Conservation (phyloP, 2,329 filamentous ascomycete genomes). For the Nemania sp. region DNA sequence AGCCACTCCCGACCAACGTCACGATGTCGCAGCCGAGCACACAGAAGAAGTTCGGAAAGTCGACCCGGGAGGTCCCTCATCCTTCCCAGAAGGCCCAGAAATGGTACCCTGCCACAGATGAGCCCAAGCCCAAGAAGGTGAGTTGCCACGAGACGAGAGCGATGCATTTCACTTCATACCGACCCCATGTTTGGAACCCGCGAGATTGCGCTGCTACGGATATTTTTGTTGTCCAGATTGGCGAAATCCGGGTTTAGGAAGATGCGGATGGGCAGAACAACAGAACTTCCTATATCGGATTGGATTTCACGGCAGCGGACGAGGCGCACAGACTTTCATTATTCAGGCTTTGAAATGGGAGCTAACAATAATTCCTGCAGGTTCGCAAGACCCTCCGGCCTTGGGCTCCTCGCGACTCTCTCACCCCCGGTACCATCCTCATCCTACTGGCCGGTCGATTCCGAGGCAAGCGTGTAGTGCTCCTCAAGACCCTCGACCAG, state of each 20-base stretch:
- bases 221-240: neutral
- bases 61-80: slow-evolving; percentile 90
- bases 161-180: slow-evolving; percentile 23
- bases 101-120: slow-evolving; percentile 98
- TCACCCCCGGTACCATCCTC: slow-evolving; percentile 94
- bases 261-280: neutral
- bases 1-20: slow-evolving; percentile 62
- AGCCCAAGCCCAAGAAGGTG: slow-evolving; percentile 92
- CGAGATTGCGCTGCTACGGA: slow-evolving; percentile 9
- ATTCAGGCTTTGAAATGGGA: slow-evolving; percentile 10
- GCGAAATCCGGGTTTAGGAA: neutral
- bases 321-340: neutral
- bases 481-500: slow-evolving; percentile 97
- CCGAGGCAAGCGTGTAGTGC: slow-evolving; percentile 99
- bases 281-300: slow-evolving; percentile 34
- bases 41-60: slow-evolving; percentile 95
- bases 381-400: slow-evolving; percentile 93
- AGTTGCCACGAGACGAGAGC: slow-evolving; percentile 61
- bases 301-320: slow-evolving; percentile 12
- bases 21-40: slow-evolving; percentile 80
- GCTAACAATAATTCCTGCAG: slow-evolving; percentile 61
- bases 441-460: slow-evolving; percentile 99
- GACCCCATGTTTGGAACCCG: neutral
- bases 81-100: slow-evolving; percentile 93
- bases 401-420: slow-evolving; percentile 86